These are phyloP conservation scores for Akanthomyces lecanii DNA, from an alignment of 2,329 filamentous ascomycete species.

Conservation along the genomic window DNA sequence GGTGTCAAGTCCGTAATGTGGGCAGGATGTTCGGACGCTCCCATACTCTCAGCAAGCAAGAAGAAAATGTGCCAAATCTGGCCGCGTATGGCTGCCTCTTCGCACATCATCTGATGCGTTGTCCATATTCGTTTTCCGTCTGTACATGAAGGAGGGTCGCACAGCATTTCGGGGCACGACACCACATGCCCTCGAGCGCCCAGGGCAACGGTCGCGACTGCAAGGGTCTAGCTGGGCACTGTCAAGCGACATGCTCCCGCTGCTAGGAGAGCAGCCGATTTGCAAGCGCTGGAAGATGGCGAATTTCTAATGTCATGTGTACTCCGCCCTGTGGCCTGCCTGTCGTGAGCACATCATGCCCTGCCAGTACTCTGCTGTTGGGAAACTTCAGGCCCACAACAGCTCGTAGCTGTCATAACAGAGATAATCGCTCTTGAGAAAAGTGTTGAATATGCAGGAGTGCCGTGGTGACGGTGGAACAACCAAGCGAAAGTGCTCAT, in stretches of 20 bases:
- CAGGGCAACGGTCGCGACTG: neutral
- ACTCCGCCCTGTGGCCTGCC: no score
- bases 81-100: neutral
- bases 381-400: neutral
- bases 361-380: neutral
- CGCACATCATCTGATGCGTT: constrained; percentile 7
- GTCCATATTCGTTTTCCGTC: neutral
- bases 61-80: neutral
- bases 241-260: neutral
- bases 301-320: neutral
- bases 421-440: constrained; percentile 23
- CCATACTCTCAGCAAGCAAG: neutral
- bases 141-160: neutral
- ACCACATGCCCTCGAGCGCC: neutral
- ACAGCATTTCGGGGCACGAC: neutral
- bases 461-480: neutral
- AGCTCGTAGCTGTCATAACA: constrained; percentile 18
- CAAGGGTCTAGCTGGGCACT: neutral
- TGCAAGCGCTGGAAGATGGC: neutral
- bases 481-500: neutral
- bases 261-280: neutral
- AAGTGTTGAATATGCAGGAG: neutral
- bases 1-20: neutral
- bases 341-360: neutral
- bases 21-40: neutral